Evolutionary conservation across 352 stramenopile genomes (phyloP).

Genomic region (Globisporangium viniferum): DNA sequence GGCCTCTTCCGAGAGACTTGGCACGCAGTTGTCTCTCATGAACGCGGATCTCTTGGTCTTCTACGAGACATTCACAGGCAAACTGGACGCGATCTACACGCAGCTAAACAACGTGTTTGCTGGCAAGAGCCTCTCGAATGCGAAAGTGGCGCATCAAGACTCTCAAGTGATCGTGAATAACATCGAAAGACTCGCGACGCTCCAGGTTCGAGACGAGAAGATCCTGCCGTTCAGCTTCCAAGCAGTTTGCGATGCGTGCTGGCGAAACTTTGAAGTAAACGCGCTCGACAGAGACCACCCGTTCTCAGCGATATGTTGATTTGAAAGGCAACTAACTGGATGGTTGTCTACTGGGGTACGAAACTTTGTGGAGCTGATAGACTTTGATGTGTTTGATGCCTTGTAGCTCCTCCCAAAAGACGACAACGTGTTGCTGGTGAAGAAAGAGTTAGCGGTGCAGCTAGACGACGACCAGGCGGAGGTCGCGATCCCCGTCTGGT

Average conservation of each 20-base stretch:
- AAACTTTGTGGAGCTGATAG: too few species aligned
- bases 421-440: constrained; percentile 11
- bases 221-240: constrained; percentile 12
- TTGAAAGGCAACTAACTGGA: too few species aligned
- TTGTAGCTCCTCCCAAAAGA: not conserved
- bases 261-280: not conserved
- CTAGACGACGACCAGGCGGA: not conserved
- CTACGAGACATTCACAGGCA: not conserved
- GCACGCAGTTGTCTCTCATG: not conserved
- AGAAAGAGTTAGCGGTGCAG: constrained; percentile 2
- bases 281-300: not conserved
- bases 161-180: constrained; percentile 6
- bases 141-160: not conserved
- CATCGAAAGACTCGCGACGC: not conserved
- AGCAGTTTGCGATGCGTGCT: constrained; percentile 4
- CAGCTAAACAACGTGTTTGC: constrained; percentile 10
- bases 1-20: constrained; percentile 1
- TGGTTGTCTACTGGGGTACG: too few species aligned
- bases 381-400: too few species aligned
- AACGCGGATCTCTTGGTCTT: constrained; percentile 3
- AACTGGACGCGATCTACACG: constrained; percentile 12
- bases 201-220: constrained; percentile 11
- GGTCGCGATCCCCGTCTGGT: not conserved
- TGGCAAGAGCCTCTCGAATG: not conserved
- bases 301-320: not conserved